Evolutionary conservation across 441 rosid genomes (phyloP).

Genomic region (Gossypium aridum): DNA sequence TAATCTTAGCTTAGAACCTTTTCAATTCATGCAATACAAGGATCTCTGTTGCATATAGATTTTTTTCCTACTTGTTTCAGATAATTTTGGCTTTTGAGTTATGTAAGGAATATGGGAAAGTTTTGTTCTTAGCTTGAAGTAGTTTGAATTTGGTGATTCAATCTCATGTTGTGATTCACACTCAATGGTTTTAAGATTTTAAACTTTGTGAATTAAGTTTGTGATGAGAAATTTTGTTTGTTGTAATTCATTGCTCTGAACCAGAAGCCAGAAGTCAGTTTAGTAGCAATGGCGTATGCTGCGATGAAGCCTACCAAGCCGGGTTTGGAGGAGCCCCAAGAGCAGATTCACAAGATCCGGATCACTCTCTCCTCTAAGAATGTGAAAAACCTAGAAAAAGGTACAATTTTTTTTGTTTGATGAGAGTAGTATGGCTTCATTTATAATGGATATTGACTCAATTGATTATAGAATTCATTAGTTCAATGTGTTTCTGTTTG

Average conservation of each 20-base stretch:
- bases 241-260: not conserved
- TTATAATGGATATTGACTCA: not conserved
- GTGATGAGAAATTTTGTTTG: not conserved
- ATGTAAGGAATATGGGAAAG: not conserved
- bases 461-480: not conserved
- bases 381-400: slow-evolving; percentile 82
- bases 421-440: not conserved
- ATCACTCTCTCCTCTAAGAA: slow-evolving; percentile 51
- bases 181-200: not conserved
- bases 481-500: slow-evolving; percentile 3
- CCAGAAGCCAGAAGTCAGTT: not conserved
- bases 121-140: not conserved
- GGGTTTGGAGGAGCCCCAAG: slow-evolving; percentile 60
- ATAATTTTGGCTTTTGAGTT: not conserved
- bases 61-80: not conserved
- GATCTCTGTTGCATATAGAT: not conserved
- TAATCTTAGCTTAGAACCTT: not conserved
- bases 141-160: not conserved
- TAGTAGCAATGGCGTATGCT: slow-evolving; percentile 48
- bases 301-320: slow-evolving; percentile 62
- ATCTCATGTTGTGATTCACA: not conserved
- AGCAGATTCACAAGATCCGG: slow-evolving; percentile 67
- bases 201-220: not conserved
- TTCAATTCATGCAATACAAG: not conserved
- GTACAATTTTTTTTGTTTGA: slow-evolving; percentile 13